phyloP scores from a whole-genome alignment of 2,329 filamentous ascomycete genomes.

The Cadophora sp. region DNA sequence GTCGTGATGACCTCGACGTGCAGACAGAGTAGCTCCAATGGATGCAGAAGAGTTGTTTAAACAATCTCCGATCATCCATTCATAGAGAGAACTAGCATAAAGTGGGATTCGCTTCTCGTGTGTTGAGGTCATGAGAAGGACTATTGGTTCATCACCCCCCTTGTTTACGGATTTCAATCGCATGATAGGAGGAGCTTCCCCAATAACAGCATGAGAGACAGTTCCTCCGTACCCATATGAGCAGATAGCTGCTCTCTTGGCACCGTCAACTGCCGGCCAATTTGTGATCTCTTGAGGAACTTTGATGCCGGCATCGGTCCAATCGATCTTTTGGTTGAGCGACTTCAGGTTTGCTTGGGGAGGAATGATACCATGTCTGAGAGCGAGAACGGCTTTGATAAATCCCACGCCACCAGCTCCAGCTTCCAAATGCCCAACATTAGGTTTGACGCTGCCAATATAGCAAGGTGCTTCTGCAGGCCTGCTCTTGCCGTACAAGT shows the following conservation, averaged over 20 bases:
- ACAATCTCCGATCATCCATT: constrained; percentile 6
- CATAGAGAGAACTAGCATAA: not conserved
- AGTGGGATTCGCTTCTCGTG: constrained; percentile 8
- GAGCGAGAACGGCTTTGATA: constrained; percentile 31
- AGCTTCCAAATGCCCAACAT: constrained; percentile 38
- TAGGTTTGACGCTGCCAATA: constrained; percentile 25
- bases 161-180: not conserved
- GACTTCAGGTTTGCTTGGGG: constrained; percentile 24
- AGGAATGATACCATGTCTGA: constrained; percentile 35
- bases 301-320: constrained; percentile 41
- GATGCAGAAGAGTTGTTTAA: not conserved
- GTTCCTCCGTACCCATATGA: constrained; percentile 47
- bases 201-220: constrained; percentile 46
- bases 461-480: not conserved
- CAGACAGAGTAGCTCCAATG: constrained; percentile 42
- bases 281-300: not conserved
- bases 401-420: constrained; percentile 33
- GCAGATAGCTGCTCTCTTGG: constrained; percentile 37
- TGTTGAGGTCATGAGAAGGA: constrained; percentile 1
- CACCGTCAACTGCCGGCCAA: constrained; percentile 1
- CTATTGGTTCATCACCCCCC: not conserved
- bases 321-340: constrained; percentile 38
- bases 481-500: not conserved
- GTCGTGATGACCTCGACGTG: constrained; percentile 45
- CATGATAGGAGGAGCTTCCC: constrained; percentile 23